A percentile compares a stretch with the other conserved stretches of the same genome.
These are phyloP conservation scores for Pythium sp. DNA, from an alignment of 352 stramenopile species.

Conservation along the genomic window DNA sequence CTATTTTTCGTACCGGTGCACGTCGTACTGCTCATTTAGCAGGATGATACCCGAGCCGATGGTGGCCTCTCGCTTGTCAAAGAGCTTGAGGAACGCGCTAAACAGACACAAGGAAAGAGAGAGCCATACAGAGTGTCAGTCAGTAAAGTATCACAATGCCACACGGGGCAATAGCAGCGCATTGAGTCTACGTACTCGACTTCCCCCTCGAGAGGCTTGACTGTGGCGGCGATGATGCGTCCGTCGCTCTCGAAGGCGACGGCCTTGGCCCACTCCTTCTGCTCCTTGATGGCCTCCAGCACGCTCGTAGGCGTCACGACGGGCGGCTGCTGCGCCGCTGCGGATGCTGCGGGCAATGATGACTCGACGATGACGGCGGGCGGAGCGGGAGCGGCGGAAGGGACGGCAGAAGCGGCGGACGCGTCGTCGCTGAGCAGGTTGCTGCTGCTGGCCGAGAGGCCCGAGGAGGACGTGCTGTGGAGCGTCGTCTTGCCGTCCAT, in stretches of 20 bases:
- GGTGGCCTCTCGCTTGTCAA: conserved; percentile 74
- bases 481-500: conserved; percentile 21
- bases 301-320: conserved; percentile 43
- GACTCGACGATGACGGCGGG: not conserved
- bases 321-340: not conserved
- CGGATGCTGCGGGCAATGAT: conserved; percentile 3
- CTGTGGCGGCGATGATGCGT: conserved; percentile 44
- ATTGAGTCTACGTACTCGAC: conserved; percentile 31
- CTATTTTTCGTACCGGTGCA: conserved; percentile 50
- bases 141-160: not conserved
- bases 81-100: conserved; percentile 57
- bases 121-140: conserved; percentile 10
- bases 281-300: conserved; percentile 48
- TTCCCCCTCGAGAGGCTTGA: conserved; percentile 65
- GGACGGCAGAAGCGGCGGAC: not conserved
- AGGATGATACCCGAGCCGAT: conserved; percentile 71
- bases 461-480: conserved; percentile 15
- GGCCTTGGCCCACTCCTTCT: conserved; percentile 68
- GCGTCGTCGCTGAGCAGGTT: conserved; percentile 21
- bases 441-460: conserved; percentile 17
- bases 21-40: conserved; percentile 78
- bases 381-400: not conserved
- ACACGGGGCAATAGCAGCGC: not conserved
- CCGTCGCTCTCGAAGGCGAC: conserved; percentile 63
- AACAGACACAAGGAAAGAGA: conserved; percentile 10